Conservation (phyloP, 345 rosid species). For the Dipteronia sinensis region DNA sequence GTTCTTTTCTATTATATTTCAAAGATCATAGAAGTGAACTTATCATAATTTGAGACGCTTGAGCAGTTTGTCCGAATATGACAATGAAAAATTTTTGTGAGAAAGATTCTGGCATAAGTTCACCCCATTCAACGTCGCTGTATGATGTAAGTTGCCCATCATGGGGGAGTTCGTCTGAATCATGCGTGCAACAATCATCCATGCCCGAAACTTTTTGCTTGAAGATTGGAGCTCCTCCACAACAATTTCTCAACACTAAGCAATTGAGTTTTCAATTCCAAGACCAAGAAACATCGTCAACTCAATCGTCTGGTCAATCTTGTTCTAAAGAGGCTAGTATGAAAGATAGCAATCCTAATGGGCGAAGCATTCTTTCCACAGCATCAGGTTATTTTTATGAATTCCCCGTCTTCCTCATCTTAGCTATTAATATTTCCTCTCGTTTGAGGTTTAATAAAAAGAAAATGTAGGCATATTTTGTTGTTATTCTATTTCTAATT, state of each 20-base stretch:
- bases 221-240: constrained; percentile 50
- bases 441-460: neutral
- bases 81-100: constrained; percentile 44
- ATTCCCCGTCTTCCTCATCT: neutral
- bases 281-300: constrained; percentile 68
- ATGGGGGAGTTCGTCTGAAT: constrained; percentile 44
- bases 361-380: constrained; percentile 31
- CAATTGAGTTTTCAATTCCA: constrained; percentile 36
- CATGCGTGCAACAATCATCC: constrained; percentile 25
- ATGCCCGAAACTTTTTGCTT: constrained; percentile 48
- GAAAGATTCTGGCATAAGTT: constrained; percentile 37
- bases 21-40: constrained; percentile 26
- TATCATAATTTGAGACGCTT: constrained; percentile 5
- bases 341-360: constrained; percentile 41
- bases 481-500: neutral
- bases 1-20: constrained; percentile 5
- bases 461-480: neutral
- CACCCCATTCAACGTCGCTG: constrained; percentile 28
- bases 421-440: neutral
- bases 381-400: constrained; percentile 33
- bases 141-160: constrained; percentile 44
- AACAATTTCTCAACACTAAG: constrained; percentile 37
- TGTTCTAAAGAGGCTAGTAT: constrained; percentile 55
- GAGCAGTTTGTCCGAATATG: constrained; percentile 4
- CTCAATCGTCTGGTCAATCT: constrained; percentile 76